Evolutionary conservation across 306 rosid genomes (phyloP), one percentile per base, ranked within the genome.

Genomic region (Cucurbita pepo): DNA sequence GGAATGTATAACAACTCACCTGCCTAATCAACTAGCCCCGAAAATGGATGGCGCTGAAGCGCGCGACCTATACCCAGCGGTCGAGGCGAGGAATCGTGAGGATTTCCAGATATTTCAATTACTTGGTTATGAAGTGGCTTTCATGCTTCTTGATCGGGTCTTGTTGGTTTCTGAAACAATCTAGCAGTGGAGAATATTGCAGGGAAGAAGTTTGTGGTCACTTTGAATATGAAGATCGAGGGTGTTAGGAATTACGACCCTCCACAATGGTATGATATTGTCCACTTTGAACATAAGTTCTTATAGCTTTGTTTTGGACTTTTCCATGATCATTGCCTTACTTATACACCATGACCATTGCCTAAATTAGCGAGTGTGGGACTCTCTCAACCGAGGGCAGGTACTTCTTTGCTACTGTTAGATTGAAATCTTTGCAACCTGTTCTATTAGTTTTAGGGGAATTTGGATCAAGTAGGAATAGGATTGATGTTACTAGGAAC

Each of bases 131-230:
- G 95, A 95, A 91, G 76, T 95, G 99, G 99, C 48, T 89, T 8
- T 71, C 85, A 48, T 89, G 97, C 72, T 84, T 89, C 55, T 70
- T 91, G 45, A 40, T 91, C 59, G 97, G 81, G 95, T 41, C 76
- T 95, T 3, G 16, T 95, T 15, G 99, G 95, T 0, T 89, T 95
- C 40, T 91, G 77, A 77, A 91, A 88, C 60, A 95, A 95, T 79
- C 91, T 91, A 43, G 97, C 99, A 0, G 96, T 95, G 56, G 97
- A 95, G 77, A 95, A 91, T 88, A 77, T 95, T 59, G 96, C 99
- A 66, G 99, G 99, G 51, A 54, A 84, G 19, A 95, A 95, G 81
- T 95, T 91, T 77, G 99, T 95, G 10, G 38, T 91, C 79, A 95
- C 99, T 2, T 95, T 96, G 34, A 84, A 91, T 74, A 81, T 91